These are phyloP conservation scores for Podospora tetraspora DNA, from an alignment of 495 filamentous ascomycete genomes.

Conservation along the genomic window DNA sequence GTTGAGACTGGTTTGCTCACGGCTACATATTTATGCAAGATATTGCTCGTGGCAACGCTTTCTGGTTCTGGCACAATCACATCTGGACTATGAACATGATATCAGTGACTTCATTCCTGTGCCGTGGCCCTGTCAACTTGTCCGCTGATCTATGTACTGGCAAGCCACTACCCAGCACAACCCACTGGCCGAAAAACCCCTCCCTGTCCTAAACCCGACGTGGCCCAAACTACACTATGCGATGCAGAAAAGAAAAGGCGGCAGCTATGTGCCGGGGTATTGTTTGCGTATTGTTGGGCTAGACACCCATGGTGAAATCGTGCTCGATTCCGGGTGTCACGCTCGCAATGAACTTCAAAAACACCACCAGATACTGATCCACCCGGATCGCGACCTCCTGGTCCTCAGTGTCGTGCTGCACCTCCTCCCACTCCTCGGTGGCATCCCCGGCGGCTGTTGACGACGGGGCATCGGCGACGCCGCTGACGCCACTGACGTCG, in stretches of 20 bases:
- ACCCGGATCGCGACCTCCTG: constrained; percentile 88
- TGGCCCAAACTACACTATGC: not conserved
- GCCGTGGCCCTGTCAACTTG: not conserved
- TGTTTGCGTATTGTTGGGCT: constrained; percentile 27
- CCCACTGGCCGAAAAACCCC: not conserved
- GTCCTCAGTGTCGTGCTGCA: constrained; percentile 61
- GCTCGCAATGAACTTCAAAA: constrained; percentile 82
- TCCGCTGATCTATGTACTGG: not conserved
- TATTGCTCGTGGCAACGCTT: not conserved
- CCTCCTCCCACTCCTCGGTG: constrained; percentile 84
- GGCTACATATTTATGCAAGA: constrained; percentile 3
- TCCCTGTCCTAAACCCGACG: not conserved
- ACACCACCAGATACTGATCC: constrained; percentile 96
- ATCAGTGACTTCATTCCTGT: not conserved
- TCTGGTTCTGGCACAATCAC: not conserved
- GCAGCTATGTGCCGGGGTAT: not conserved
- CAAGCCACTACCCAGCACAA: not conserved
- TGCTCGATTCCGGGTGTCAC: constrained; percentile 97
- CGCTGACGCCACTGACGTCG: constrained; percentile 29
- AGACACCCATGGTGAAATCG: constrained; percentile 97
- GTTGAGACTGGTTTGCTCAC: not conserved
- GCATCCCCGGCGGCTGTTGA: constrained; percentile 23
- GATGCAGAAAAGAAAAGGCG: not conserved
- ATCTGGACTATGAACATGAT: not conserved
- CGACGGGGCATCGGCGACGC: constrained; percentile 27